These are phyloP conservation scores for Metschnikowia amazonensis DNA, from an alignment of 805 yeast species.

Conservation along the genomic window DNA sequence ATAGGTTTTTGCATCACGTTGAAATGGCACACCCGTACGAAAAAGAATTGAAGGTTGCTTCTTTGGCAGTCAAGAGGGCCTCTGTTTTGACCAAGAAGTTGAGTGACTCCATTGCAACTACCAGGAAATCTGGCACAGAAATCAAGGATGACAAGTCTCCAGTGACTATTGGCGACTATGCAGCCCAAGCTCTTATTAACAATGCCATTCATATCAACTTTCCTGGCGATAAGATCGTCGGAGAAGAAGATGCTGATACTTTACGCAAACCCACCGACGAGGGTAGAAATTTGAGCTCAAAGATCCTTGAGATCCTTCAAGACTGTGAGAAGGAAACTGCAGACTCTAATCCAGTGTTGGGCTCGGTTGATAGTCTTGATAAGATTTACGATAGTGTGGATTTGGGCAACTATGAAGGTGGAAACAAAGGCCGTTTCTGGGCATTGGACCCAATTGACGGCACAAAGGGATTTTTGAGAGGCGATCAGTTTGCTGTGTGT, in stretches of 20 bases:
- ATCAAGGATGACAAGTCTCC: constrained; percentile 90
- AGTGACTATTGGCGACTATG: constrained; percentile 94
- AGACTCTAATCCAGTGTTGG: constrained; percentile 29
- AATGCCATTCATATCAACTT: constrained; percentile 75
- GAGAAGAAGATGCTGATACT: constrained; percentile 84
- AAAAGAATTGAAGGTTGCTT: constrained; percentile 74
- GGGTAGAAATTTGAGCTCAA: constrained; percentile 43
- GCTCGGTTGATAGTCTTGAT: constrained; percentile 40
- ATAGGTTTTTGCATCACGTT: neutral
- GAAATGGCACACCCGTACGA: constrained; percentile 38
- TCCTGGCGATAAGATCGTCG: constrained; percentile 84
- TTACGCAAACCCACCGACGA: constrained; percentile 44
- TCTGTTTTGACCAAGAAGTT: constrained; percentile 65
- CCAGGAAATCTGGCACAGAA: constrained; percentile 51
- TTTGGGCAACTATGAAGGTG: constrained; percentile 77
- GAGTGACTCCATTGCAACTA: constrained; percentile 50
- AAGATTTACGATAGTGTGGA: constrained; percentile 67
- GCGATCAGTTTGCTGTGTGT: constrained; percentile 96
- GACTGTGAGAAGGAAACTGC: constrained; percentile 48
- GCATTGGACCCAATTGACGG: constrained; percentile 98
- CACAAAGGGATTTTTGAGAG: constrained; percentile 90
- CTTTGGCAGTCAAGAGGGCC: constrained; percentile 87
- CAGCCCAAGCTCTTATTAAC: constrained; percentile 90
- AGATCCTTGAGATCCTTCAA: constrained; percentile 58
- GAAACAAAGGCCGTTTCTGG: constrained; percentile 82